Evolutionary conservation across 768 basidiomycete genomes (phyloP), one percentile per base, ranked within the genome.

Genomic region (Calocera viscosa): DNA sequence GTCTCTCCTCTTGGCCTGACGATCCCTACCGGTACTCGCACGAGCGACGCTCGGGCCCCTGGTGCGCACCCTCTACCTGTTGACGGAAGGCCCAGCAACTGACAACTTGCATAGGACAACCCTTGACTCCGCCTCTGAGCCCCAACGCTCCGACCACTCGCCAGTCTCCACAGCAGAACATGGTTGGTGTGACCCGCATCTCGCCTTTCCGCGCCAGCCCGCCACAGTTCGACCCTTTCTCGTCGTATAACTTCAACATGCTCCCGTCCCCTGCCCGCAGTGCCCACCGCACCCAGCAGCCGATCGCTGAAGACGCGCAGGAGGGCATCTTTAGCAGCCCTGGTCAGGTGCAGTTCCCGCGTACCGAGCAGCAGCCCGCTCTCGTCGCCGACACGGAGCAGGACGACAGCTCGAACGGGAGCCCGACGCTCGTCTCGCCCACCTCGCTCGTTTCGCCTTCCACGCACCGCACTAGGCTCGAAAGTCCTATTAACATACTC

Each of bases 401-500:
- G 11, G 53, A 60, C 26, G 30, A 22, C 8, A 60, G 22, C 53
- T 2, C 30, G 10, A 32, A 10, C 19, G 53, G 30, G 14, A 32
- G 26, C 26, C 26, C 53, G 53, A 32, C 53, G 14, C 30, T 60
- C 16, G 30, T 32, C 16, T 28, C 53, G 8, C 30, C 53, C 26
- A 11, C 7, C 30, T 28, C 14, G 53, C 53, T 38, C 35, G 35
- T 38, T 5, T 38, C 35, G 35, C 35, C 35, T 14, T 38, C n/a
- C n/a, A n/a, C 43, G 24, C 43, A 30, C 11, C 53, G 53, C 19
- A 32, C 22, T 16, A 11, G 26, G 14, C 53, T 32, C 30, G 16
- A 60, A 2, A 26, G 53, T 32, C 67, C 74, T 67, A 65, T 76
- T 74, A 66, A 74, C 75, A 66, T 76, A 75, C 66, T 76, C 75